Conservation (phyloP, 164 flowering plant genomes). For the Aristolochia contorta region DNA sequence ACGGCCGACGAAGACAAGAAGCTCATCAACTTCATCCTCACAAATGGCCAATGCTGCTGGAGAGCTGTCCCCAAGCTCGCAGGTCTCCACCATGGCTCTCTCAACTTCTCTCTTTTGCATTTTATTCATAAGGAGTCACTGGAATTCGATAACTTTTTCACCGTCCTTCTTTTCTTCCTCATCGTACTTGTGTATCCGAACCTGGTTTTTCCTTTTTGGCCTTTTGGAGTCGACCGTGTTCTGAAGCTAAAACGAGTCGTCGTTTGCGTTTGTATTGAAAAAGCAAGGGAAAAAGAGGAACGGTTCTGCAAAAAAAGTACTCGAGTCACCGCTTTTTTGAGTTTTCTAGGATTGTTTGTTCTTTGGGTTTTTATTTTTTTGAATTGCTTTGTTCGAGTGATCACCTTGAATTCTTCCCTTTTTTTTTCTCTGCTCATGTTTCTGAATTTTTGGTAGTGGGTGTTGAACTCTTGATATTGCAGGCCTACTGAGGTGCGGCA, state of each 20-base stretch:
- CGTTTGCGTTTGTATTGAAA: not conserved
- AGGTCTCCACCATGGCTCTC: no score
- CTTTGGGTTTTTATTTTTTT: not conserved
- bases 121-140: no score
- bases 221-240: no score
- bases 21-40: conserved; percentile 66
- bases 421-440: no score
- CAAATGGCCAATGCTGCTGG: conserved; percentile 84
- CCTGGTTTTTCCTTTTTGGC: no score
- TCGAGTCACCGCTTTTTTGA: no score
- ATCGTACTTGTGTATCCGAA: not conserved
- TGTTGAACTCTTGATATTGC: conserved; percentile 13
- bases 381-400: not conserved
- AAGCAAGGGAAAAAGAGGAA: not conserved
- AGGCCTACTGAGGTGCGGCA: conserved; percentile 63
- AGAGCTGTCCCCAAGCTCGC: conserved; percentile 74
- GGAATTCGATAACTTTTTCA: no score
- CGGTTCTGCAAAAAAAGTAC: not conserved
- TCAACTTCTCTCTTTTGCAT: no score
- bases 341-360: not conserved
- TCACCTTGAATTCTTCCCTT: no score
- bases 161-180: not conserved
- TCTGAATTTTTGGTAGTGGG: not conserved
- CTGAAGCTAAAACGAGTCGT: not conserved
- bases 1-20: conserved; percentile 65